phyloP scores from a whole-genome alignment of 306 rosid species.

The Medicago arabica region DNA sequence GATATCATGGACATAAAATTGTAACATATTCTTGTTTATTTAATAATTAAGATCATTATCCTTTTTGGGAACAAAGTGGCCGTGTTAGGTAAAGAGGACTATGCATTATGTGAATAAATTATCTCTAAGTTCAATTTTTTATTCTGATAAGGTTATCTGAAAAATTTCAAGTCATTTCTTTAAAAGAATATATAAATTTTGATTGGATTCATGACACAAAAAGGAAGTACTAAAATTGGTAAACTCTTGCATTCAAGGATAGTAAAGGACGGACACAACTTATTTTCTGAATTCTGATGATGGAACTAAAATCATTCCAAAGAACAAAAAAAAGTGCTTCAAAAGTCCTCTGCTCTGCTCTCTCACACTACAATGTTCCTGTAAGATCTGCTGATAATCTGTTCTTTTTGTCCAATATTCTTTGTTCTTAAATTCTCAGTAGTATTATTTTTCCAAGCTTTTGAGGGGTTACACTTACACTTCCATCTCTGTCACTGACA shows the following conservation, averaged over 20 bases:
- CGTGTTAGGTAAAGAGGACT: constrained; percentile 19
- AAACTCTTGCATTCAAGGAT: too few relatives aligned
- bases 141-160: too few relatives aligned
- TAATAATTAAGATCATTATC: constrained; percentile 30
- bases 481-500: background rate
- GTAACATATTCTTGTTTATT: background rate
- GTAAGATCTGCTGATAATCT: constrained; percentile 41
- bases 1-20: constrained; percentile 8
- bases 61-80: background rate
- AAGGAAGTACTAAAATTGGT: too few relatives aligned
- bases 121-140: background rate
- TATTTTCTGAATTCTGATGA: too few relatives aligned
- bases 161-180: too few relatives aligned
- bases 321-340: too few relatives aligned
- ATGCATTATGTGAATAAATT: background rate
- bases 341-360: background rate
- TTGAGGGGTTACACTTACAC: background rate
- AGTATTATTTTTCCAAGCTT: background rate
- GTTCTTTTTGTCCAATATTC: constrained; percentile 13
- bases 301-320: too few relatives aligned
- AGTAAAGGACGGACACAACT: too few relatives aligned
- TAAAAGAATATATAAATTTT: too few relatives aligned
- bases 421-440: background rate
- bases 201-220: too few relatives aligned
- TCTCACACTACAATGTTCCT: constrained; percentile 39